Conservation (phyloP, 75 land plant species). For the Pinus taeda region DNA sequence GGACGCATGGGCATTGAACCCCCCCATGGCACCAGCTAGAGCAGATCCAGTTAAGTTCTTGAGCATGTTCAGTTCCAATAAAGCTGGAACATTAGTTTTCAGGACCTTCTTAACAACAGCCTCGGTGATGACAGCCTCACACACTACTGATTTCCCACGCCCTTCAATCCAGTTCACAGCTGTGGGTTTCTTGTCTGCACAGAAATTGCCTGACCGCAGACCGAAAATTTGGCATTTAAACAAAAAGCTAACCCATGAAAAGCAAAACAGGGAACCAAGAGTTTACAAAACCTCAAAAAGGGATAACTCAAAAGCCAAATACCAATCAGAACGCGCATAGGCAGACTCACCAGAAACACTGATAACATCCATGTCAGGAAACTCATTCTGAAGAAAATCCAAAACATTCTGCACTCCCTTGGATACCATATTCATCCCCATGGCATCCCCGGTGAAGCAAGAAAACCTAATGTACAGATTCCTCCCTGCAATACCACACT, state of each 20-base stretch:
- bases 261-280: no score
- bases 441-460: conserved; percentile 92
- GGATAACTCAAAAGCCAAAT: no score
- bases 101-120: conserved; percentile 67
- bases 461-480: conserved; percentile 77
- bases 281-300: no score
- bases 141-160: conserved; percentile 73
- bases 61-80: conserved; percentile 77
- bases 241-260: background rate
- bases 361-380: conserved; percentile 80
- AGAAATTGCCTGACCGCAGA: conserved; percentile 47
- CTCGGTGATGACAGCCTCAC: conserved; percentile 63
- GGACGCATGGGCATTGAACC: conserved; percentile 84
- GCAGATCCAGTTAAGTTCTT: conserved; percentile 87
- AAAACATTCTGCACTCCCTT: conserved; percentile 87
- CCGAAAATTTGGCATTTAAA: conserved; percentile 1
- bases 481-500: conserved; percentile 77
- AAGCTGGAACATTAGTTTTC: conserved; percentile 64
- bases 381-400: conserved; percentile 63
- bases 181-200: conserved; percentile 45
- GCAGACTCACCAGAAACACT: conserved; percentile 62
- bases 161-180: conserved; percentile 78
- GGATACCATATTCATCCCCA: conserved; percentile 99
- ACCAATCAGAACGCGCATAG: no score
- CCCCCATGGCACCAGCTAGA: conserved; percentile 75